Conservation (phyloP, 306 rosid species). For the Quercus robur region DNA sequence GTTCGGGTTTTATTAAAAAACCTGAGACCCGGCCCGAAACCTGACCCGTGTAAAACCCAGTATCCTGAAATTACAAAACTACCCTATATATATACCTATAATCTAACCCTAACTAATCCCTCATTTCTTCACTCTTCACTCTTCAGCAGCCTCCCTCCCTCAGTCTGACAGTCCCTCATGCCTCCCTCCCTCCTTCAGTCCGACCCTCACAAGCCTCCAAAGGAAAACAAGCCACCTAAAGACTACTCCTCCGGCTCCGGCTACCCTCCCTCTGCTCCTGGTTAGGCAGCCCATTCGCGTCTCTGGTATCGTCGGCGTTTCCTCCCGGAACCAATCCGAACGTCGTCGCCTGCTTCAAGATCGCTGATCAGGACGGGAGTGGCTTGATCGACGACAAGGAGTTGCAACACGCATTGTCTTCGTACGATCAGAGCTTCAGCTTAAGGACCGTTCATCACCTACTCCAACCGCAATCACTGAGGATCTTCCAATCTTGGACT, state of each 20-base stretch:
- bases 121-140: too few species aligned
- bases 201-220: slow-evolving; percentile 3
- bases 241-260: slow-evolving; percentile 25
- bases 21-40: too few species aligned
- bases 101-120: too few species aligned
- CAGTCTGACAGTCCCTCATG: too few species aligned
- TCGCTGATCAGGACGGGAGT: slow-evolving; percentile 90
- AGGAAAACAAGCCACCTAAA: slow-evolving; percentile 37
- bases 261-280: slow-evolving; percentile 39
- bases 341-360: slow-evolving; percentile 74
- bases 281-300: slow-evolving; percentile 54
- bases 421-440: slow-evolving; percentile 78
- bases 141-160: too few species aligned
- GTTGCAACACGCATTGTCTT: slow-evolving; percentile 79
- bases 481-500: too few species aligned
- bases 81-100: too few species aligned
- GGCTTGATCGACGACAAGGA: slow-evolving; percentile 91
- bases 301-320: slow-evolving; percentile 75
- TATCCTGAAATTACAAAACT: too few species aligned
- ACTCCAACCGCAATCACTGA: too few species aligned
- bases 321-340: slow-evolving; percentile 93
- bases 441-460: slow-evolving; percentile 76
- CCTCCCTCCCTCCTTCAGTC: too few species aligned
- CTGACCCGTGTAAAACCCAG: too few species aligned
- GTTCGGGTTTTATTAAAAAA: too few species aligned